Percentiles rank a stretch among this genome's conserved stretches.
These are phyloP conservation scores for Microbotryomycetes sp. DNA, from an alignment of 1,284 basidiomycete genomes.

Conservation along the genomic window DNA sequence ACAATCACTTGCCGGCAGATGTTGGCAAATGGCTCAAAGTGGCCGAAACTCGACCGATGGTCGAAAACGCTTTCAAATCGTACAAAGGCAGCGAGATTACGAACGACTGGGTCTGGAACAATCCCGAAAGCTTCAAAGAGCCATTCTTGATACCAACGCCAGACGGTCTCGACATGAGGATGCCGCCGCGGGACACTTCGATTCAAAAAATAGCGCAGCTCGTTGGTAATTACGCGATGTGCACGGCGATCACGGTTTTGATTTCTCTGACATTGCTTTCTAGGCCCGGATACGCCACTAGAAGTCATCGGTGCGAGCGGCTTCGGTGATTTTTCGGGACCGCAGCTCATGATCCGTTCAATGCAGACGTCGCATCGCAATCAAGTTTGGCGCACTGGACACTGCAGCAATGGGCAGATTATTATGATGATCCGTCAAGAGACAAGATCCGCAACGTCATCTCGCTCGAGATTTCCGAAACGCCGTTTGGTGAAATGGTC, in stretches of 20 bases:
- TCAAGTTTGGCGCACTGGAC: conserved; percentile 56
- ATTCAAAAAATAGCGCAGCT: conserved; percentile 71
- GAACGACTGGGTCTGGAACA: conserved; percentile 61
- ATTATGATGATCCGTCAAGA: conserved; percentile 62
- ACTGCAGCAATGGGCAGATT: conserved; percentile 80
- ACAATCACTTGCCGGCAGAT: conserved; percentile 47
- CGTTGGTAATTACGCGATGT: conserved; percentile 46
- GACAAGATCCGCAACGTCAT: conserved; percentile 88
- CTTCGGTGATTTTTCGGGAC: too few species aligned
- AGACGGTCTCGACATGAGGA: conserved; percentile 74
- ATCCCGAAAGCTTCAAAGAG: conserved; percentile 62
- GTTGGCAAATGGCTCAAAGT: conserved; percentile 59
- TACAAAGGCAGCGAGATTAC: conserved; percentile 60
- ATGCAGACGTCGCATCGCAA: conserved; percentile 40
- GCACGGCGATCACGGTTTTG: not conserved
- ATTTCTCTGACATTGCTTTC: not conserved
- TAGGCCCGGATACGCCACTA: conserved; percentile 59
- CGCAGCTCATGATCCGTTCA: not conserved
- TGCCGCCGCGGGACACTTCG: conserved; percentile 61
- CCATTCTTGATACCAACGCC: conserved; percentile 66
- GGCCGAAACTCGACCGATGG: conserved; percentile 54
- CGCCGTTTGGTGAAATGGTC: conserved; percentile 64
- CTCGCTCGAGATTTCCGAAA: conserved; percentile 74
- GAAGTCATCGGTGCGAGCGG: conserved; percentile 73
- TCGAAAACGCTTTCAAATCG: conserved; percentile 54